phyloP scores from a whole-genome alignment of 129 eudicot genomes.

The Tagetes erecta region DNA sequence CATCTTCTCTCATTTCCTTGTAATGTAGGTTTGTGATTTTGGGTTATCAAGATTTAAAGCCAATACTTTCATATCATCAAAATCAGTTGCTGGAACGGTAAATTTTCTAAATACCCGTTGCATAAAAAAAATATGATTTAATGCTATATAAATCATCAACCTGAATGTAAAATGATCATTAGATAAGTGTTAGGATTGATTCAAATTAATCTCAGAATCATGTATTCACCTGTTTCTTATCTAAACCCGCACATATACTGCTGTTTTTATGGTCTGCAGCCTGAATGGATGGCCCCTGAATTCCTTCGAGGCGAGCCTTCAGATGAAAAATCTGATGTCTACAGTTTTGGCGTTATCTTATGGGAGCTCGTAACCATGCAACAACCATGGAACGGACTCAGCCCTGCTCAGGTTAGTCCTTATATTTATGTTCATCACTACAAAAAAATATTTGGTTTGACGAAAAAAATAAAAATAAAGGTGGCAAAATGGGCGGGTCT shows the following conservation, averaged over 20 bases:
- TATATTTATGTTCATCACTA: not conserved
- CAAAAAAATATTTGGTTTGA: not conserved
- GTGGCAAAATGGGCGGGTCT: not conserved
- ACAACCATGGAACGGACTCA: conserved; percentile 92
- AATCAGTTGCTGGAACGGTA: conserved; percentile 98
- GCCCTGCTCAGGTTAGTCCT: conserved; percentile 82
- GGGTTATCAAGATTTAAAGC: conserved; percentile 95
- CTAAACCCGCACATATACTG: conserved; percentile 14
- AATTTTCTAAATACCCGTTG: conserved; percentile 28
- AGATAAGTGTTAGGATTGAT: not conserved
- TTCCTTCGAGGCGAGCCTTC: conserved; percentile 94
- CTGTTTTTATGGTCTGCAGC: conserved; percentile 51
- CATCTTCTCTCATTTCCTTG: not conserved
- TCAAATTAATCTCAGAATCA: not conserved
- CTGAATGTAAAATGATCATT: not conserved
- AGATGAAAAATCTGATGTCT: conserved; percentile 87
- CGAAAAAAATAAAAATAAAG: not conserved
- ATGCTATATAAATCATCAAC: too few relatives aligned
- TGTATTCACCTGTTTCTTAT: too few relatives aligned
- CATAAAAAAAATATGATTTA: not conserved
- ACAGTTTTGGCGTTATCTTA: conserved; percentile 94
- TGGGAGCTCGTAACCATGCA: conserved; percentile 99
- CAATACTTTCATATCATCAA: conserved; percentile 88
- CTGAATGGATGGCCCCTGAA: conserved; percentile 99
- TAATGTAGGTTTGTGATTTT: conserved; percentile 88